Conservation (phyloP, 495 filamentous ascomycete genomes). For the Xylaria venustula region DNA sequence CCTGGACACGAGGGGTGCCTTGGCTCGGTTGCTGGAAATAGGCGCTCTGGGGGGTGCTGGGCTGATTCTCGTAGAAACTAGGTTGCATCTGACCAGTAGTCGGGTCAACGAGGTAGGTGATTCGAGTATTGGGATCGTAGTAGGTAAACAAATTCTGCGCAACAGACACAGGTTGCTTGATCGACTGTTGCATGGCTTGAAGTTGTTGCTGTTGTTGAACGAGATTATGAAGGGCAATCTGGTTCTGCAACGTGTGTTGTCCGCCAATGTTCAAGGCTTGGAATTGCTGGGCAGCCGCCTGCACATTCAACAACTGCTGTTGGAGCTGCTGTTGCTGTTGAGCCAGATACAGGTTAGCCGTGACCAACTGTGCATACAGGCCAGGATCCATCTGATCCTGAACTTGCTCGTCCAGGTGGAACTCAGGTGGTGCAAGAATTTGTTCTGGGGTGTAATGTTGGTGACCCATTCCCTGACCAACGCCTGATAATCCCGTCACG, state of each 20-base stretch:
- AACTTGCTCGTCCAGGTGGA: slow-evolving; percentile 66
- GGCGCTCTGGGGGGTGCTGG: slow-evolving; percentile 30
- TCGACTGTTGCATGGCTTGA: slow-evolving; percentile 71
- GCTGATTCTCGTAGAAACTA: slow-evolving; percentile 25
- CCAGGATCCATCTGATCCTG: slow-evolving; percentile 75
- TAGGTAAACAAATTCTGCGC: slow-evolving; percentile 69
- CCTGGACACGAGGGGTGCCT: slow-evolving; percentile 63
- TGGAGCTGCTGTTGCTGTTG: slow-evolving; percentile 84
- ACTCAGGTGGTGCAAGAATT: slow-evolving; percentile 77
- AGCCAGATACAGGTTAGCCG: slow-evolving; percentile 80
- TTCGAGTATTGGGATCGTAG: slow-evolving; percentile 80
- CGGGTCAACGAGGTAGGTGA: slow-evolving; percentile 60
- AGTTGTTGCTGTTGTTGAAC: slow-evolving; percentile 66
- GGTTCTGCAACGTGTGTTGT: slow-evolving; percentile 44
- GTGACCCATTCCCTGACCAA: slow-evolving; percentile 36
- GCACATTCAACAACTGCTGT: slow-evolving; percentile 56
- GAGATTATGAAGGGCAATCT: slow-evolving; percentile 41
- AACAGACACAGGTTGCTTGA: slow-evolving; percentile 37
- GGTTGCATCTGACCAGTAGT: slow-evolving; percentile 45
- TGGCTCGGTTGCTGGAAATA: slow-evolving; percentile 40
- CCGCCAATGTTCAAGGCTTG: slow-evolving; percentile 64
- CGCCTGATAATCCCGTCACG: slow-evolving; percentile 17
- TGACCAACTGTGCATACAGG: slow-evolving; percentile 77
- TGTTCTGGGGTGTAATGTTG: slow-evolving; percentile 66
- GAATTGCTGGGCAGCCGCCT: slow-evolving; percentile 70